Percentiles rank a stretch among this genome's conserved stretches.
Evolutionary conservation across 352 stramenopile genomes (phyloP).

Genomic region (Thalassiosira livingstoniorum): DNA sequence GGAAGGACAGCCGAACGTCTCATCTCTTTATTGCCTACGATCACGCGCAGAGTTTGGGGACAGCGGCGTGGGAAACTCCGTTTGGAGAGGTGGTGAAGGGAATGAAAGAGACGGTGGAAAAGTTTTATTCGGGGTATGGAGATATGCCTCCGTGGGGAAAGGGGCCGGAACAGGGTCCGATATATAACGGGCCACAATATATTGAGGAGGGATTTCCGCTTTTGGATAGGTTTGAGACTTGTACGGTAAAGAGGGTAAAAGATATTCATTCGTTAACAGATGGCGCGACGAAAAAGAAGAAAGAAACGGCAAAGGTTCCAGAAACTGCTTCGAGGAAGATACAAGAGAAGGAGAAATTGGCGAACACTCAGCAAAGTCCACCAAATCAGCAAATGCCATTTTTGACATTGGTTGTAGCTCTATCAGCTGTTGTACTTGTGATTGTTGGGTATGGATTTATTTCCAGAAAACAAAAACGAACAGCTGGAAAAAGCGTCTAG

Average conservation of each 20-base stretch:
- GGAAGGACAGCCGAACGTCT: constrained; percentile 68
- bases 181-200: constrained; percentile 72
- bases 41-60: constrained; percentile 58
- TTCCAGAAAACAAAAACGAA: constrained; percentile 19
- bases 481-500: constrained; percentile 38
- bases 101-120: constrained; percentile 62
- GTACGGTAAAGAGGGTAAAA: constrained; percentile 57
- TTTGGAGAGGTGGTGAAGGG: constrained; percentile 78
- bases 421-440: constrained; percentile 20
- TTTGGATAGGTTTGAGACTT: constrained; percentile 76
- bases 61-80: constrained; percentile 75
- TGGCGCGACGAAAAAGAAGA: too few relatives aligned
- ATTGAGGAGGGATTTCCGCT: constrained; percentile 80
- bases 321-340: not conserved
- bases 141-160: constrained; percentile 80
- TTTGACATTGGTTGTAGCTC: constrained; percentile 1
- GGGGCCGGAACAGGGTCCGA: constrained; percentile 77
- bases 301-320: not conserved
- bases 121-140: constrained; percentile 79
- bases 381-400: not conserved
- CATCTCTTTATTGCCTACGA: constrained; percentile 84
- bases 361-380: too few relatives aligned
- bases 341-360: too few relatives aligned
- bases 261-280: too few relatives aligned
- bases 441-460: constrained; percentile 20